These are phyloP conservation scores for Pilobolus umbonatus DNA, from an alignment of 192 early-diverging fungal species.

Conservation along the genomic window DNA sequence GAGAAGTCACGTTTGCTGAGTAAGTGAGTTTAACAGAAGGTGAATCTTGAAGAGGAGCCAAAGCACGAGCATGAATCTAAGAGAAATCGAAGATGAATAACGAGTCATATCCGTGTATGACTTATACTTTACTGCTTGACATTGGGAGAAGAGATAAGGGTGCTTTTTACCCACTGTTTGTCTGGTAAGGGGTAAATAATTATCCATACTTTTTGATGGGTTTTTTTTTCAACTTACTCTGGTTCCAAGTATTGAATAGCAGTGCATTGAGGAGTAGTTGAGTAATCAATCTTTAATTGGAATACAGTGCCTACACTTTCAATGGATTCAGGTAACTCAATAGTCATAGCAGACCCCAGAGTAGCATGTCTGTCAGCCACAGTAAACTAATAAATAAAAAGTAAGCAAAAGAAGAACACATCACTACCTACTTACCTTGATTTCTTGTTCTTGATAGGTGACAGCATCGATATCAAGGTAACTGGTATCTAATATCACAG, in stretches of 20 bases:
- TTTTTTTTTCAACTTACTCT: conserved; percentile 11
- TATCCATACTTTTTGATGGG: background rate
- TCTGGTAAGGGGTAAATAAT: too few relatives aligned
- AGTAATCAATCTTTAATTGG: conserved; percentile 65
- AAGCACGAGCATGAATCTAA: conserved; percentile 88
- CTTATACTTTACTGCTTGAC: conserved; percentile 78
- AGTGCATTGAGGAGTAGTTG: conserved; percentile 75
- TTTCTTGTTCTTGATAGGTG: background rate
- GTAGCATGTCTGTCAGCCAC: conserved; percentile 55
- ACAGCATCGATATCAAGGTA: conserved; percentile 52
- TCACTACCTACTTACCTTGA: conserved; percentile 16
- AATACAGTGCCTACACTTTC: conserved; percentile 36
- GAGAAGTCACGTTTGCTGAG: conserved; percentile 75
- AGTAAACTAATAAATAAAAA: conserved; percentile 37
- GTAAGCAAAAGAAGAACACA: background rate
- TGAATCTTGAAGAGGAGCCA: conserved; percentile 88
- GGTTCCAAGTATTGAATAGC: conserved; percentile 83
- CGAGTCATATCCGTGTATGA: too few relatives aligned
- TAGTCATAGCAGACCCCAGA: conserved; percentile 71
- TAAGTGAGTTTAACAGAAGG: conserved; percentile 87
- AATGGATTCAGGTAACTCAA: conserved; percentile 51
- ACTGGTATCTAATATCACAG: conserved; percentile 71
- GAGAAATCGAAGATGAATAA: too few relatives aligned
- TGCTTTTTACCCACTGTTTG: conserved; percentile 93
- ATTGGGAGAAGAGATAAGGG: conserved; percentile 96